Conservation (phyloP, 768 basidiomycete genomes). For the Serendipita vermifera region DNA sequence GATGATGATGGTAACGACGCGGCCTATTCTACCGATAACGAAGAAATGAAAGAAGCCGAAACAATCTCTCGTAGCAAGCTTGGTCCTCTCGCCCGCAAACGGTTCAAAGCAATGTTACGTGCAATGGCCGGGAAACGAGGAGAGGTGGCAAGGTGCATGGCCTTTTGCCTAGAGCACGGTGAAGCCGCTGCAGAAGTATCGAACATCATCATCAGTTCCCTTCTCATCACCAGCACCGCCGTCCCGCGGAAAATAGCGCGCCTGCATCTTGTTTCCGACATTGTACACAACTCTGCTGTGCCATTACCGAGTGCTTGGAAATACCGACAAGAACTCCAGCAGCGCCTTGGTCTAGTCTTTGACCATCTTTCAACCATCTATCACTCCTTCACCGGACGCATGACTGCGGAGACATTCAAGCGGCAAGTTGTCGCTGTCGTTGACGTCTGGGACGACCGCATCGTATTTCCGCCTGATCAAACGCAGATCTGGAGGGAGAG, state of each 20-base stretch:
- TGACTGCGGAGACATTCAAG: conserved; percentile 94
- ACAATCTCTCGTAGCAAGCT: conserved; percentile 60
- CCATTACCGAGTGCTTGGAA: conserved; percentile 95
- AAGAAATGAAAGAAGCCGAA: conserved; percentile 86
- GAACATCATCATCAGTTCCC: conserved; percentile 79
- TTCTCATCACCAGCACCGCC: conserved; percentile 81
- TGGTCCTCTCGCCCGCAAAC: conserved; percentile 62
- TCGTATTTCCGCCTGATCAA: conserved; percentile 84
- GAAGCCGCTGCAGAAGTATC: conserved; percentile 90
- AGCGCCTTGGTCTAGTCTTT: conserved; percentile 82
- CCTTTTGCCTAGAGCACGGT: conserved; percentile 92
- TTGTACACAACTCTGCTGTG: conserved; percentile 92
- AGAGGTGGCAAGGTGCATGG: conserved; percentile 90
- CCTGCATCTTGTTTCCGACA: conserved; percentile 91
- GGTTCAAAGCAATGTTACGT: conserved; percentile 87
- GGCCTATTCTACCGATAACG: conserved; percentile 77
- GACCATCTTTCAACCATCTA: conserved; percentile 91
- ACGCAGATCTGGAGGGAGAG: conserved; percentile 65
- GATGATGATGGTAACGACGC: conserved; percentile 45
- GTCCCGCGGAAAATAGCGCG: conserved; percentile 97
- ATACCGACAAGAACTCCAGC: conserved; percentile 89
- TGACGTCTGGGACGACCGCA: conserved; percentile 98
- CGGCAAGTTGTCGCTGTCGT: conserved; percentile 79
- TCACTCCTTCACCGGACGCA: conserved; percentile 88
- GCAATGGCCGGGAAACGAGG: conserved; percentile 74